phyloP scores from a whole-genome alignment of 148 eudicot species.

The Oxyria digyna region DNA sequence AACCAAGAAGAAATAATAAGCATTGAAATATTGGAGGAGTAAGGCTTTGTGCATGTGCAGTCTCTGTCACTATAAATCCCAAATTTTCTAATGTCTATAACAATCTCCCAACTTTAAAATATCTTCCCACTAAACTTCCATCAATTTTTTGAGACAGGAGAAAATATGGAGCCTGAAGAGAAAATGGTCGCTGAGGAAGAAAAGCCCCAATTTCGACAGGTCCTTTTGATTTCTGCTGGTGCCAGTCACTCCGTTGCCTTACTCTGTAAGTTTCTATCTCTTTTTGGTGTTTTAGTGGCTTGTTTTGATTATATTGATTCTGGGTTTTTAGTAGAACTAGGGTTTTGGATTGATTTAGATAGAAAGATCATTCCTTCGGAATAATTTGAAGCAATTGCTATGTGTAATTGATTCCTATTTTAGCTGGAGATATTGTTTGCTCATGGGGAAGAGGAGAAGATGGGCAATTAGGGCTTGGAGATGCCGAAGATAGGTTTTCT shows the following conservation, averaged over 20 bases:
- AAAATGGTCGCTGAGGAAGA: constrained; percentile 8
- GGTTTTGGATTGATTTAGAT: not conserved
- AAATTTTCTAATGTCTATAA: not conserved
- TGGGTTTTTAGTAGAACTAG: not conserved
- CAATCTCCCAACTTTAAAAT: not conserved
- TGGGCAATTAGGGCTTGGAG: constrained; percentile 96
- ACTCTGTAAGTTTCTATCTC: constrained; percentile 39
- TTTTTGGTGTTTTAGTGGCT: not conserved
- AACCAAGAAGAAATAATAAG: not conserved
- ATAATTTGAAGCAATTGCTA: too few relatives aligned
- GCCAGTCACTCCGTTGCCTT: constrained; percentile 93
- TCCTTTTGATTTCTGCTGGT: constrained; percentile 77
- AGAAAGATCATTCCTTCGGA: not conserved
- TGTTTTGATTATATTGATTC: not conserved
- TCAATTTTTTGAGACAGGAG: constrained; percentile 8
- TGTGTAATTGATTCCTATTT: not conserved
- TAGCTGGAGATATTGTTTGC: constrained; percentile 83
- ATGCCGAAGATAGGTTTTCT: constrained; percentile 83
- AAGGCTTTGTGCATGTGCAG: not conserved
- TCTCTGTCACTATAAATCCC: constrained; percentile 22
- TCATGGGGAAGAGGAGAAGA: constrained; percentile 99
- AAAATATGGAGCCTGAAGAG: constrained; percentile 11
- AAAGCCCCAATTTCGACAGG: constrained; percentile 21
- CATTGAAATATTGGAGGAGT: not conserved
- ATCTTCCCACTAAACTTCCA: not conserved